A percentile compares a stretch with the other conserved stretches of the same genome.
phyloP scores from a whole-genome alignment of 345 rosid genomes.

The Aegle marmelos region DNA sequence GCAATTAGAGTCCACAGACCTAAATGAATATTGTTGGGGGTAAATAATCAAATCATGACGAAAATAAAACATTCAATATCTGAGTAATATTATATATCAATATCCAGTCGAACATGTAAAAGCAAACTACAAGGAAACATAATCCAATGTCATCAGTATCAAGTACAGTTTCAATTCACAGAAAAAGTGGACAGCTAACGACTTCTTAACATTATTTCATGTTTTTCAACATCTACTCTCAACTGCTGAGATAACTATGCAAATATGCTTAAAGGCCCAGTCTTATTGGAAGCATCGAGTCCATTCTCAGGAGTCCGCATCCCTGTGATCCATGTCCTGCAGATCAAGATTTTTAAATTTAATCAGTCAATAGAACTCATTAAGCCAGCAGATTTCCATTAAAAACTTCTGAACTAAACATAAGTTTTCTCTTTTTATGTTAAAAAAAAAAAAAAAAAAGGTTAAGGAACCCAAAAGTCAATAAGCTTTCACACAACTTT shows the following conservation, averaged over 20 bases:
- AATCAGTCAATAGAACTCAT: not conserved
- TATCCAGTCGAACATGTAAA: slow-evolving; percentile 8
- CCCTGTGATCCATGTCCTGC: slow-evolving; percentile 71
- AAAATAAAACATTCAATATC: not conserved
- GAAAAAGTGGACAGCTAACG: slow-evolving; percentile 1
- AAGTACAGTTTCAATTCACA: slow-evolving; percentile 8
- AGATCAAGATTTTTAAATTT: slow-evolving; percentile 8
- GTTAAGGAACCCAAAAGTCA: not conserved
- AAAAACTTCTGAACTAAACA: not conserved
- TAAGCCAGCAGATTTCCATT: not conserved
- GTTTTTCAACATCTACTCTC: slow-evolving; percentile 1
- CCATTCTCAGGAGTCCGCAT: slow-evolving; percentile 56
- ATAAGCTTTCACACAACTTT: not conserved
- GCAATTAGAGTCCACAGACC: not conserved
- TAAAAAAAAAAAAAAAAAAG: not conserved
- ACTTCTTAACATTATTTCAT: slow-evolving; percentile 7
- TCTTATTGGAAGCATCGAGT: slow-evolving; percentile 55
- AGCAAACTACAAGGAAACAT: not conserved
- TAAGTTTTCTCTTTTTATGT: too few relatives aligned
- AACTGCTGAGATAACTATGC: slow-evolving; percentile 31
- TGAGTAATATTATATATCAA: slow-evolving; percentile 1
- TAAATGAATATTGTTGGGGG: not conserved
- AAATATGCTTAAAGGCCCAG: slow-evolving; percentile 73
- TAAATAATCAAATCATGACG: not conserved
- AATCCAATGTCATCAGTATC: not conserved